Evolutionary conservation across 140 eudicot genomes (phyloP), one percentile per base, ranked within the genome.

Genomic region (Cichorium intybus): DNA sequence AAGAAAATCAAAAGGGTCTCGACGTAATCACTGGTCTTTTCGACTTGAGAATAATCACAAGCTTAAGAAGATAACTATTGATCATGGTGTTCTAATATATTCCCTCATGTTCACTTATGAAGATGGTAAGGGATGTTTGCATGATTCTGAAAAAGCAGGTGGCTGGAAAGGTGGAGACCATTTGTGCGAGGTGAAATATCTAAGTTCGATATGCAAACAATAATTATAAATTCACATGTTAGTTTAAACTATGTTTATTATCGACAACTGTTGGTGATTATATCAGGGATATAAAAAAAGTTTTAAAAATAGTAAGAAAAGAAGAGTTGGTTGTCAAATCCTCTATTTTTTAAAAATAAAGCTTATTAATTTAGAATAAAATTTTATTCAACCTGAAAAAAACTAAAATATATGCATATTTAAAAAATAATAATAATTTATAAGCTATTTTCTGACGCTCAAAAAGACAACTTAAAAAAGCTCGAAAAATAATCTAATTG

Each of bases 31-130:
- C 4, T 70, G 75, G 75, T 28, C 67, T 15, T 70, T 70, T 28
- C 60, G 37, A 59, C 68, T 70, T 12, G 29, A 59, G 49, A 58
- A 59, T 31, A 46, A 59, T 47, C 75, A 59, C 10, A 70, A 59
- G 68, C 75, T 70, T 21, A 70, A 59, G 28, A 70, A 58, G 68
- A 70, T 70, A 58, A 48, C 29, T 18, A 70, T 70, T 14, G 68
- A 70, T 59, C 75, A 59, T 33, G 75, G 75, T 70, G 75, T 58
- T 49, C 52, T 70, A 11, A 70, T 70, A 70, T 70, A 18, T 47
- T 70, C 75, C 21, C 75, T 70, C 60, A 47, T 14, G 43, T 70
- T 58, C 15, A 70, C 75, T 21, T 47, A 53, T 59, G 28, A 70
- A 59, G 68, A 70, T 34, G 28, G 41, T 4, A 27, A 17, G 10